Base-by-base conservation (phyloP, 2,329 filamentous ascomycete genomes). In the Tolypocladium inflatum region DNA sequence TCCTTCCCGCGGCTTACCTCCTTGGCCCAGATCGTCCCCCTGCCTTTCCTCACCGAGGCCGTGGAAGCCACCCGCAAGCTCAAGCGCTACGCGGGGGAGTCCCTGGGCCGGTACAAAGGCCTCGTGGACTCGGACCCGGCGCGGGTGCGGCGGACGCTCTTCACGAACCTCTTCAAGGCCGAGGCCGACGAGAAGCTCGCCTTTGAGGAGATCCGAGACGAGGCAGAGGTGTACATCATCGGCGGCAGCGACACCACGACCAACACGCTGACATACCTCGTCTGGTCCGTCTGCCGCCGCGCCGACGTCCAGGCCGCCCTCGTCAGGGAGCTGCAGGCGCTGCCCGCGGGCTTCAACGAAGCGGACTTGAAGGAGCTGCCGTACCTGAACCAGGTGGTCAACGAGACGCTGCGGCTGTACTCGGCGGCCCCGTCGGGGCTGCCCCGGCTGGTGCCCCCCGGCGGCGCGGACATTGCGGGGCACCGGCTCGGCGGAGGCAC, bases 201-300 rank as follows among this genome's bases (percentile, higher is more conserved):
- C 3, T 60, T 60, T 9, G 30, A 62, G 0, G 50, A 62, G 38
- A 39, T 63, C 1, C 48, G 51, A 19, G 52, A 54, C 43, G 57
- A 61, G 61, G 77, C 77, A 0, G 65, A 69, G 4, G 64, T 59
- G 0, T 77, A 76, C 58, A 80, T 81, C 50, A 56, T 77, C 3
- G 79, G 77, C 0, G 79, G 79, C 0, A 77, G 72, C 26, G 78
- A 80, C 50, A 82, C 79, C 0, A 80, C 78, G 0, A 73, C 78
- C 0, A 69, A 73, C 5, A 77, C 77, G 0, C 58, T 81, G 51
- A 80, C 78, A 0, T 81, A 79, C 57, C 63, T 78, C 1, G 62
- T 75, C 6, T 79, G 73, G 73, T 61, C 65, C 8, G 64, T 76
- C 9, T 72, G 69, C 54, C 59, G 62, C 13, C 59, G 67, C 17